Base-by-base conservation (phyloP, 257 asterid genomes). In the Solanum appendiculatum region DNA sequence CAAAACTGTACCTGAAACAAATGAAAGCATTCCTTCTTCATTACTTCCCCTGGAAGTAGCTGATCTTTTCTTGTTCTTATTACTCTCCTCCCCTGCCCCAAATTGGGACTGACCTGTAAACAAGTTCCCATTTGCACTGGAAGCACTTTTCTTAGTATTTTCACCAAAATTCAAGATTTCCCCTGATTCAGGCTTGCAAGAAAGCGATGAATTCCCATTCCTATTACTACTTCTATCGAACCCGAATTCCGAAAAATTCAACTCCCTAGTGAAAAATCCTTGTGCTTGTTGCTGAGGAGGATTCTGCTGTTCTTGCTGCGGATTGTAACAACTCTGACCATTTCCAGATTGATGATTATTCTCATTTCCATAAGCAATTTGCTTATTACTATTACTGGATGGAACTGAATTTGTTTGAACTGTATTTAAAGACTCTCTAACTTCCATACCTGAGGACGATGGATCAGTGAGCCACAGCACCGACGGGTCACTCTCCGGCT, bases 391-490 rank as follows among this genome's bases (percentile, higher is more conserved):
- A 80, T 80, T 80, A 33, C 39, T 69, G 5, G 87, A 74, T 33
- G 85, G 87, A 40, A 29, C 20, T 21, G 88, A 86, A 86, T 42
- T 86, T 40, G 72, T 82, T 40, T 86, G 64, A 2, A 68, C 68
- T 60, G 66, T 69, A 39, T 42, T 75, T 25, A 42, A 14, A 66
- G 86, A 42, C 16, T 78, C 82, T 42, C 36, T 48, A 13, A 75
- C 88, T 14, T 68, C 75, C 27, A 46, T 21, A 18, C 80, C 86
- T 16, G 86, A 34, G 23, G 82, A 25, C 40, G 86, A 33, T 31
- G 91, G 90, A 33, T 87, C 88, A 4, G 89, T 86, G 34, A 87
- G 87, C 93, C 91, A 89, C 15, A 51, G 44, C 68, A 89, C 86
- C 1, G 90, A 86, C 8, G 91, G 91, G 31, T 86, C 90, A 12